Evolutionary conservation across 345 rosid species (phyloP), one percentile per base, ranked within the genome.

Genomic region (Arabidopsis suecica): DNA sequence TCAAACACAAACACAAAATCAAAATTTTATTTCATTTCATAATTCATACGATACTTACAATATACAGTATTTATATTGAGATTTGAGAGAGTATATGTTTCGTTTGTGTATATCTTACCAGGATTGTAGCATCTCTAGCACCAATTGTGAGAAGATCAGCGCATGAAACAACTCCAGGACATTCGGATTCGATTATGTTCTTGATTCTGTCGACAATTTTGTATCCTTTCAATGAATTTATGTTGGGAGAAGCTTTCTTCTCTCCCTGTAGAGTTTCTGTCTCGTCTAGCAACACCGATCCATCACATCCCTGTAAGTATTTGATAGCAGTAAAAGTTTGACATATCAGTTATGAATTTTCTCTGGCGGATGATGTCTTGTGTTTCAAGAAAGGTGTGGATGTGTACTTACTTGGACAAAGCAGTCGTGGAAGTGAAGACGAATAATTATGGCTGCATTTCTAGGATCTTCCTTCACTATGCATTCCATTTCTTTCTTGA

Each of bases 381-480:
- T 32, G 30, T 40, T 18, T 5, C 53, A 77, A 71, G 60, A 2
- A 61, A 76, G 22, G 12, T 41, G 7, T 37, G 38, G 32, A 40
- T 49, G 38, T 33, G 12, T 41, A 47, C 51, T 7, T 38, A 93
- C 98, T 93, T 94, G 96, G 49, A 89, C 92, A 61, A 94, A 91
- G 76, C 97, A 94, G 61, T 91, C 97, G 8, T 94, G 97, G 83
- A 94, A 90, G 81, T 94, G 97, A 64, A 94, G 64, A 33, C 93
- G 87, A 5, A 88, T 60, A 3, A 87, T 7, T 28, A 86, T 65
- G 44, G 98, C 97, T 2, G 98, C 97, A 54, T 86, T 94, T 7
- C 96, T 88, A 4, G 96, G 97, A 82, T 94, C 88, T 6, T 85
- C 85, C 10, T 87, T 84, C 38, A 94, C 95, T 4, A 88, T 92